These are phyloP conservation scores for Corylus americana DNA, from an alignment of 306 rosid genomes.

Conservation along the genomic window DNA sequence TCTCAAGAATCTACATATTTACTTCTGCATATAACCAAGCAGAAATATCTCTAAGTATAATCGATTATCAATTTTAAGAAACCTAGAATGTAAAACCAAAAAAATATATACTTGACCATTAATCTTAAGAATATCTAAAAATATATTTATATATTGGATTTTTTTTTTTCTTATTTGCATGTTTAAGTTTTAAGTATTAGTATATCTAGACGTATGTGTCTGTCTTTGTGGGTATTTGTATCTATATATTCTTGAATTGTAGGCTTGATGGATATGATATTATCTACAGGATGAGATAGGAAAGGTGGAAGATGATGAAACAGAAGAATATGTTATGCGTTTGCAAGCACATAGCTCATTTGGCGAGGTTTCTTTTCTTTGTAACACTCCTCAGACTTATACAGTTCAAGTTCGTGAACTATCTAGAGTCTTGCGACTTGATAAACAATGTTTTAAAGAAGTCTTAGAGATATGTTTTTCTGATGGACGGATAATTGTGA, in stretches of 20 bases:
- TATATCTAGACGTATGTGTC: not conserved
- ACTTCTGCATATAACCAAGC: not conserved
- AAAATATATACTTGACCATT: not conserved
- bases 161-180: not conserved
- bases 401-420: slow-evolving; percentile 43
- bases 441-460: slow-evolving; percentile 54
- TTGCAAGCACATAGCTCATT: slow-evolving; percentile 42
- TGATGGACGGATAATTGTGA: slow-evolving; percentile 56
- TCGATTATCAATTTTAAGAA: too few relatives aligned
- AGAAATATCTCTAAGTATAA: too few relatives aligned
- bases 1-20: not conserved
- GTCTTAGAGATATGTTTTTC: slow-evolving; percentile 47
- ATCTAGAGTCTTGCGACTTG: slow-evolving; percentile 61
- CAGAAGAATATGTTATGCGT: slow-evolving; percentile 24
- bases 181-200: not conserved
- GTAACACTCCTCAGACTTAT: slow-evolving; percentile 55
- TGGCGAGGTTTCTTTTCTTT: slow-evolving; percentile 67
- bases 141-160: not conserved
- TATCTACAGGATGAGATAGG: slow-evolving; percentile 42
- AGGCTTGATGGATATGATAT: slow-evolving; percentile 13
- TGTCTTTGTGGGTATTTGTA: not conserved
- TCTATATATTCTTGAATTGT: slow-evolving; percentile 3
- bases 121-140: not conserved
- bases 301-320: slow-evolving; percentile 37
- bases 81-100: not conserved